Conservation (phyloP, 140 eudicot genomes). For the Erigeron philadelphicus region DNA sequence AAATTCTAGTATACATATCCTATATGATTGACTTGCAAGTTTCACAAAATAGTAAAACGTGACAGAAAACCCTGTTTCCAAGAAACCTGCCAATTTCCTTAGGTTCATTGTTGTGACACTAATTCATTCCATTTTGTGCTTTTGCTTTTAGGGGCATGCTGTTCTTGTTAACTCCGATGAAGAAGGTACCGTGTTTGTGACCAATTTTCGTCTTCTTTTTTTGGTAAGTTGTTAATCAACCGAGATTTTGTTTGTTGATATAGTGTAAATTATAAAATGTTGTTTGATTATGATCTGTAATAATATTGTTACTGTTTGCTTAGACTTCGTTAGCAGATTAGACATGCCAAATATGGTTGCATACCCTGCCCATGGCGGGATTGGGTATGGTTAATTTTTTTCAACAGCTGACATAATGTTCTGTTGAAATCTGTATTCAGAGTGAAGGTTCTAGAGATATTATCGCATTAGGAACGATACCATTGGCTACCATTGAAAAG, state of each 20-base stretch:
- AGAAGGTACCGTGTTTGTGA: constrained; percentile 80
- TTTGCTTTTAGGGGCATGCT: constrained; percentile 62
- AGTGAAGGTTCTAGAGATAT: constrained; percentile 76
- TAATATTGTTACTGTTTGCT: constrained; percentile 3
- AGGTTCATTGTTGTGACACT: background rate
- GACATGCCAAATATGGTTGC: background rate
- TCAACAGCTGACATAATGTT: constrained; percentile 23
- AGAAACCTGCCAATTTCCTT: no score
- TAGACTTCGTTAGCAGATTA: background rate
- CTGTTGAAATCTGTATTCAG: constrained; percentile 33
- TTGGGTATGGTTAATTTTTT: no score
- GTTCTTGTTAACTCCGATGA: constrained; percentile 91
- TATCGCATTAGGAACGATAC: constrained; percentile 82
- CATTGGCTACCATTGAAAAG: constrained; percentile 84
- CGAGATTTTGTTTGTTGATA: background rate
- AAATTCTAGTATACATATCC: no score
- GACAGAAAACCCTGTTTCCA: no score
- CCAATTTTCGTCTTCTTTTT: constrained; percentile 87
- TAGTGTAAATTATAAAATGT: background rate
- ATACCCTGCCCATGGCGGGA: background rate
- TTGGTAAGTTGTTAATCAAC: constrained; percentile 51
- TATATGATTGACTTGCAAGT: no score
- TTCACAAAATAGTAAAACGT: no score
- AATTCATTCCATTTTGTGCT: constrained; percentile 12
- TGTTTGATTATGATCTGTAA: constrained; percentile 10